Conservation (phyloP, 352 stramenopile genomes). For the Globisporangium viniferum region DNA sequence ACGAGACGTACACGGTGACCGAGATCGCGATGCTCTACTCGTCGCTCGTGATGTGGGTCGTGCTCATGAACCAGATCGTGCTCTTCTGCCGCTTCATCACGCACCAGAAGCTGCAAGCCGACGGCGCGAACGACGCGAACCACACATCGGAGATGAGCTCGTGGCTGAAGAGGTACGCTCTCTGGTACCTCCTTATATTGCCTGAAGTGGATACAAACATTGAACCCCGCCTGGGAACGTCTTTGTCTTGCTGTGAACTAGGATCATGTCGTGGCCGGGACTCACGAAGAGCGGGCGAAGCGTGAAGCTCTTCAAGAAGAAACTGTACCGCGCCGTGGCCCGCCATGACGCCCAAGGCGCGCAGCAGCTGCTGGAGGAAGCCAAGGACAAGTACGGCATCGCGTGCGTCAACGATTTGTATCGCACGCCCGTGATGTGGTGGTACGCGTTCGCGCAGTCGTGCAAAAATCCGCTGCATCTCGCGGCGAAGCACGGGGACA, state of each 20-base stretch:
- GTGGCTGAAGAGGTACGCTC: conserved; percentile 27
- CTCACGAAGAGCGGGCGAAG: conserved; percentile 25
- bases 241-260: conserved; percentile 4
- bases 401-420: conserved; percentile 41
- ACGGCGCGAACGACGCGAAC: conserved; percentile 56
- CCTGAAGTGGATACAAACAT: neutral
- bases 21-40: conserved; percentile 61
- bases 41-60: conserved; percentile 45
- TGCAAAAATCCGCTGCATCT: conserved; percentile 78
- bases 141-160: conserved; percentile 59
- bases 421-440: conserved; percentile 48
- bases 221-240: neutral
- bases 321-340: conserved; percentile 56
- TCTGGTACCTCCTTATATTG: neutral
- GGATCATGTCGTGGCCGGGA: conserved; percentile 31
- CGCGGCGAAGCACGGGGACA: conserved; percentile 50
- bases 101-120: conserved; percentile 72
- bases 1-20: conserved; percentile 25
- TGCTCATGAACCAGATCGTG: conserved; percentile 61
- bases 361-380: conserved; percentile 36
- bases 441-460: conserved; percentile 61
- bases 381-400: conserved; percentile 31
- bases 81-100: conserved; percentile 73
- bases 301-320: conserved; percentile 56
- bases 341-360: conserved; percentile 43